A percentile compares a stretch with the other conserved stretches of the same genome.
These are phyloP conservation scores for Asterophora parasitica DNA, from an alignment of 768 basidiomycete species.

Conservation along the genomic window DNA sequence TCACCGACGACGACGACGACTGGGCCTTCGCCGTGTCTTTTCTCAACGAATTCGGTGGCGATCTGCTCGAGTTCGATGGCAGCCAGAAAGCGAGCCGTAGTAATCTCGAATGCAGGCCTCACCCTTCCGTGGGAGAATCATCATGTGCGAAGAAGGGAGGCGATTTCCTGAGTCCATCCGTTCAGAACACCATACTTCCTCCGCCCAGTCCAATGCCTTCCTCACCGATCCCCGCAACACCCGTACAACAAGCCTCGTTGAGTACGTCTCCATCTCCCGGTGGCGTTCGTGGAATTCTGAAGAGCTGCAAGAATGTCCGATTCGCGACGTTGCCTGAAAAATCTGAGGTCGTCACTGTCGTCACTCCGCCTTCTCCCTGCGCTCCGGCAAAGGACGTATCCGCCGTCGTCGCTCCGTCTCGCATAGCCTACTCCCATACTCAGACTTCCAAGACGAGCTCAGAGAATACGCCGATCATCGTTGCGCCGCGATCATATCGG, in stretches of 20 bases:
- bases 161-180: conserved; percentile 7
- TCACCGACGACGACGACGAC: conserved; percentile 22
- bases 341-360: background rate
- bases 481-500: conserved; percentile 2
- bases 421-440: conserved; percentile 5
- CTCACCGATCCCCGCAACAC: conserved; percentile 13
- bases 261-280: conserved; percentile 16
- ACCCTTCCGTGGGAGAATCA: background rate
- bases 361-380: background rate
- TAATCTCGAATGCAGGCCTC: background rate
- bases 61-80: background rate
- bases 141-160: background rate
- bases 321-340: conserved; percentile 33
- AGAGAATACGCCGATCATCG: background rate
- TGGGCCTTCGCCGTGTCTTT: conserved; percentile 35
- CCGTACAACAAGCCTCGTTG: conserved; percentile 19
- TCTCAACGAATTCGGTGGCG: conserved; percentile 12
- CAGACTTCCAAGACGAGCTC: conserved; percentile 2
- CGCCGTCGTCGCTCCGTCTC: conserved; percentile 2
- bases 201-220: conserved; percentile 13
- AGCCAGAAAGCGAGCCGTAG: background rate
- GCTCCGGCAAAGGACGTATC: background rate
- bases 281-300: conserved; percentile 30
- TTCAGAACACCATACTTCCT: background rate
- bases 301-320: conserved; percentile 38